Conservation (phyloP, 495 filamentous ascomycete genomes). For the Hypoxylon lienhwacheense region DNA sequence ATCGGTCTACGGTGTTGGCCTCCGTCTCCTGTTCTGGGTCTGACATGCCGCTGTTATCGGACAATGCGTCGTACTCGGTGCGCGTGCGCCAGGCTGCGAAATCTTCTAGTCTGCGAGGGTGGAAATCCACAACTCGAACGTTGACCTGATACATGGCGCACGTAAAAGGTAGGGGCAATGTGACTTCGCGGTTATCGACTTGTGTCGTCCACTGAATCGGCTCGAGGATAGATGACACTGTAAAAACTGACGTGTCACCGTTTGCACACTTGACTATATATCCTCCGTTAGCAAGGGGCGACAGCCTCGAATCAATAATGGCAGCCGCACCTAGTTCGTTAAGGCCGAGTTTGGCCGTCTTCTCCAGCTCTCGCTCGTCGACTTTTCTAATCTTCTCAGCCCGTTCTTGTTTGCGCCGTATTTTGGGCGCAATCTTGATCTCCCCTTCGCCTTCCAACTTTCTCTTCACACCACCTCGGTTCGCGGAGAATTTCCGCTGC, state of each 20-base stretch:
- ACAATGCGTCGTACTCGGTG: conserved; percentile 52
- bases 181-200: conserved; percentile 42
- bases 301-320: neutral
- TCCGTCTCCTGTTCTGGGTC: conserved; percentile 40
- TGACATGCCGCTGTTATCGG: conserved; percentile 43
- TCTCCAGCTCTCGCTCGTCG: conserved; percentile 42
- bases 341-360: conserved; percentile 28
- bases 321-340: conserved; percentile 32
- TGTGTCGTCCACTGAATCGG: conserved; percentile 42
- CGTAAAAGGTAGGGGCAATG: conserved; percentile 63
- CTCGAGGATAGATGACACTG: conserved; percentile 55
- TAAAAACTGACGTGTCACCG: conserved; percentile 44
- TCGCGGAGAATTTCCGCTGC: conserved; percentile 40
- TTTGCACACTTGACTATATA: conserved; percentile 49
- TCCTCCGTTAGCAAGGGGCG: conserved; percentile 7
- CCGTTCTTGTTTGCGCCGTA: conserved; percentile 22
- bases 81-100: conserved; percentile 61
- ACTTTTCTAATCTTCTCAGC: conserved; percentile 19
- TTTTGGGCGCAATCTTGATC: conserved; percentile 22
- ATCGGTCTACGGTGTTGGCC: conserved; percentile 25
- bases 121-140: conserved; percentile 81
- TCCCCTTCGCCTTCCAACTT: conserved; percentile 38
- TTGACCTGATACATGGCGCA: conserved; percentile 68
- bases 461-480: conserved; percentile 40
- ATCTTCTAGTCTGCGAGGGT: conserved; percentile 68